Base-by-base conservation (phyloP, 345 rosid genomes). In the Eutrema heterophyllum region DNA sequence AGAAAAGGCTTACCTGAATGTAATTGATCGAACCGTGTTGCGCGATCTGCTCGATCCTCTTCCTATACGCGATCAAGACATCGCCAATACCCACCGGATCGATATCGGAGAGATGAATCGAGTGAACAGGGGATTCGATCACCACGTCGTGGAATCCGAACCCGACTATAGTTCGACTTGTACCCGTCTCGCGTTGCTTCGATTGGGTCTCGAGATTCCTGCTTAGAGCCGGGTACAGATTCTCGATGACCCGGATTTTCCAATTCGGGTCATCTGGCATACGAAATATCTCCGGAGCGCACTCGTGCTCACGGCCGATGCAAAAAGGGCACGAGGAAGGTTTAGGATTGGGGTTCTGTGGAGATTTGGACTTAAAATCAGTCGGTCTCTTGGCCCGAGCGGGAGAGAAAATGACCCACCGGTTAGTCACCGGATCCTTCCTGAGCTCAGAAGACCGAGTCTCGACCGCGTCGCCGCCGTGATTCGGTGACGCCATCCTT, bases 111-210 rank as follows among this genome's bases (percentile, higher is more conserved):
- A 92, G 65, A 72, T 83, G 84, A 49, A 86, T 83, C 15, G 89
- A 86, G 77, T 95, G 98, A 77, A 83, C 40, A 9, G 97, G 96
- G 5, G 86, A 54, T 80, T 95, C 97, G 46, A 91, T 85, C 81
- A 94, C 90, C 63, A 91, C 97, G 67, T 94, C 95, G 43, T 94
- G 99, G 61, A 88, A 88, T 43, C 97, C 97, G 50, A 88, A 82
- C 43, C 97, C 93, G 46, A 9, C 52, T 35, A 86, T 14, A 29
- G 52, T 79, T 71, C 72, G 64, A 41, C 40, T 77, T 6, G 29
- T 58, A 9, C 36, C 75, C 39, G 59, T 62, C 12, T 51, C 76
- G 10, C 11, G 39, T 16, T 39, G 74, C 24, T 21, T 72, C 39
- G 64, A 60, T 49, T 78, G 68, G 53, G 39, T 18, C 48, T 61